These are phyloP conservation scores for Ceratocystis albifundus DNA, from an alignment of 2,329 filamentous ascomycete genomes.

Conservation along the genomic window DNA sequence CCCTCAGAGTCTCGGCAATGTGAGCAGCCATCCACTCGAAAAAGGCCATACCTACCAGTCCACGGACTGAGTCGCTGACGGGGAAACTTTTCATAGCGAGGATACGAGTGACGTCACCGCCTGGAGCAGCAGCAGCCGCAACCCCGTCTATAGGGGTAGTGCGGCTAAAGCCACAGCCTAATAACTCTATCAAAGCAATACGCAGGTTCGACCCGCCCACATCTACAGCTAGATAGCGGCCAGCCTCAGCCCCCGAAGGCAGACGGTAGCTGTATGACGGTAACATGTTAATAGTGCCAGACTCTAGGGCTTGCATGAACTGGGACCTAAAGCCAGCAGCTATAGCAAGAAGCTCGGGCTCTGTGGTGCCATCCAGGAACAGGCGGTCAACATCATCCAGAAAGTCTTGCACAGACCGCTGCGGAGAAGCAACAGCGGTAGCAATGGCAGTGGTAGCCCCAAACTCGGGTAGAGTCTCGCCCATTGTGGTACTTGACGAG, in stretches of 20 bases:
- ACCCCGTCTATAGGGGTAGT: neutral
- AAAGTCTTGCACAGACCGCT: constrained; percentile 37
- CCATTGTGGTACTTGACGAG: constrained; percentile 19
- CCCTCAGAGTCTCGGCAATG: constrained; percentile 45
- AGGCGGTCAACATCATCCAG: constrained; percentile 44
- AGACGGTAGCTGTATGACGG: constrained; percentile 55
- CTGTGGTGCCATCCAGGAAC: constrained; percentile 38
- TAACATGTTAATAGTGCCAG: constrained; percentile 49
- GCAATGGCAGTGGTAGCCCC: neutral
- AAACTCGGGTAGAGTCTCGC: constrained; percentile 11
- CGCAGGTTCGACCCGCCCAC: constrained; percentile 59
- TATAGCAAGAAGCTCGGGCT: constrained; percentile 36
- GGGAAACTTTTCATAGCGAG: constrained; percentile 42
- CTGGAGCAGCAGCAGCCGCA: neutral
- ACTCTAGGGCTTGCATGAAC: constrained; percentile 42
- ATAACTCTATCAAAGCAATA: constrained; percentile 51
- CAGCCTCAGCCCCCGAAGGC: constrained; percentile 47
- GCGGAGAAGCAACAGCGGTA: neutral
- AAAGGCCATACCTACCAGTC: constrained; percentile 46
- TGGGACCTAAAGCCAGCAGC: constrained; percentile 43
- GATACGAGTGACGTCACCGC: constrained; percentile 8
- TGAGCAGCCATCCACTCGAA: constrained; percentile 58
- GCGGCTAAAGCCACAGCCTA: constrained; percentile 32
- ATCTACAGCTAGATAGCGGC: constrained; percentile 52
- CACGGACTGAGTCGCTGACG: constrained; percentile 46